Conservation (phyloP, 2,329 filamentous ascomycete species). For the Fusarium stilboides region DNA sequence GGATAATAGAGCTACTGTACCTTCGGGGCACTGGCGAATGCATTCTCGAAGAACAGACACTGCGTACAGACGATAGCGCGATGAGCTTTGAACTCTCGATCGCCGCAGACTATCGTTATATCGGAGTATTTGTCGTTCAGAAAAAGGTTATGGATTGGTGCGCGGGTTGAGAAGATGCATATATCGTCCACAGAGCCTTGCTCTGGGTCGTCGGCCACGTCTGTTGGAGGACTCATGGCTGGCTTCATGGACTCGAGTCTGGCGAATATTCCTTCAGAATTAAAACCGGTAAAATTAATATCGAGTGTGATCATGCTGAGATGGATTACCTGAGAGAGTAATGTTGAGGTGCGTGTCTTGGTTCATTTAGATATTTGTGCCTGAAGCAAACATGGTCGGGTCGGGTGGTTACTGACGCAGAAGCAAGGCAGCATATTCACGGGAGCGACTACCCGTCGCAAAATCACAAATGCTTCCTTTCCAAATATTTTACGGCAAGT, state of each 20-base stretch:
- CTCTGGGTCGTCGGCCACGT: neutral
- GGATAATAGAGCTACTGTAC: conserved; percentile 26
- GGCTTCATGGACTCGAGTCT: no score
- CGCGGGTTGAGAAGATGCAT: conserved; percentile 6
- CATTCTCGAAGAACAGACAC: conserved; percentile 52
- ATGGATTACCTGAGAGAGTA: no score
- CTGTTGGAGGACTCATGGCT: neutral
- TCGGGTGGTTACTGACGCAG: neutral
- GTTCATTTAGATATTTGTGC: neutral
- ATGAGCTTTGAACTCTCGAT: conserved; percentile 52
- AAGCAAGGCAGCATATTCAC: neutral
- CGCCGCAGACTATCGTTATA: conserved; percentile 52
- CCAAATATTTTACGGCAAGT: neutral
- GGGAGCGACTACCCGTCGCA: neutral
- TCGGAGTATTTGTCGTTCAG: conserved; percentile 50
- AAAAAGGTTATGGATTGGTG: conserved; percentile 11
- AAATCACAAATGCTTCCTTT: neutral
- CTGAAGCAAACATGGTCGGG: neutral
- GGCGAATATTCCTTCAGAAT: neutral
- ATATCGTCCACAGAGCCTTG: conserved; percentile 1
- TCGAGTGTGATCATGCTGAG: neutral
- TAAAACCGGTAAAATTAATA: neutral
- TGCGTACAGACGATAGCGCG: conserved; percentile 54
- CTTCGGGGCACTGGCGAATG: conserved; percentile 49
- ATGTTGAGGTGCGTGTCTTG: neutral